Evolutionary conservation across 345 rosid genomes (phyloP), one percentile per base, ranked within the genome.

Genomic region (Firmiana major): DNA sequence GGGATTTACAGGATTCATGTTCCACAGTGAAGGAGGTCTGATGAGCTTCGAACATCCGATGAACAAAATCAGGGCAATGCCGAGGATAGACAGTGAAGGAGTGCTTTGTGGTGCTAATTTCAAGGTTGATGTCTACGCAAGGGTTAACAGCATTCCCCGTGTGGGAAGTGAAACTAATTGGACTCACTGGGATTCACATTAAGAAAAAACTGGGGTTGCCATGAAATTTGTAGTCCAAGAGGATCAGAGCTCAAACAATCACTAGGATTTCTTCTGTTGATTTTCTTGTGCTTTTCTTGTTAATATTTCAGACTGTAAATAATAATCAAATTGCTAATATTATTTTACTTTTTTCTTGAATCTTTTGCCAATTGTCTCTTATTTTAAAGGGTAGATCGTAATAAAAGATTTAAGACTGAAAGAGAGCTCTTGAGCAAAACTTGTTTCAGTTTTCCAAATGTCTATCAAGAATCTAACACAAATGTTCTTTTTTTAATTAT

Each of bases 51-150:
- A 95, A 75, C 97, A 95, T 78, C 99, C 31, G 3, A 57, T 21
- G 31, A 57, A 57, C 62, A 57, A 83, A 85, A 74, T 97, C 82
- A 91, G 90, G 85, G 97, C 99, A 10, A 90, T 97, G 97, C 88
- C 93, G 1, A 94, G 99, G 80, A 82, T 85, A 65, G 99, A 97
- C 48, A 94, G 98, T 63, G 97, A 92, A 73, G 99, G 99, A 1
- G 93, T 83, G 1, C 31, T 94, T 51, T 92, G 98, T 71, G 99
- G 98, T 9, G 86, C 98, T 45, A 92, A 86, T 57, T 97, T 94
- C 87, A 97, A 90, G 85, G 99, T 90, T 0, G 99, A 94, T 80
- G 84, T 63, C 45, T 89, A 82, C 76, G 74, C 92, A 9, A 90
- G 90, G 79, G 81, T 88, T 59, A 85, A 78, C 70, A 78, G 84